Conservation (phyloP, 2,329 filamentous ascomycete genomes). For the Zarea fungicola region DNA sequence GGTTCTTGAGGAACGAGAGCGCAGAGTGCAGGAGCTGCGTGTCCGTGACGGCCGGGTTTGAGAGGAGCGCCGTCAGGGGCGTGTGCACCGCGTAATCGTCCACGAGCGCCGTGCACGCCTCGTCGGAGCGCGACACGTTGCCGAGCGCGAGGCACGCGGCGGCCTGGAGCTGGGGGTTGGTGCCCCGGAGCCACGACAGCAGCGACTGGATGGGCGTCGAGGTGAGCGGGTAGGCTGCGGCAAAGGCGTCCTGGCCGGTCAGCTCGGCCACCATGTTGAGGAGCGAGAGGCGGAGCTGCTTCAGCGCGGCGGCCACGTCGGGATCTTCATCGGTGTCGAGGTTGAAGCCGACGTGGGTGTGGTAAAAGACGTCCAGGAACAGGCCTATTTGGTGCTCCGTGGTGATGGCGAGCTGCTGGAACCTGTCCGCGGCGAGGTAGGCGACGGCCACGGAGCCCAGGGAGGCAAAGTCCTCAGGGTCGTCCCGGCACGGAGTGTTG, state of each 20-base stretch:
- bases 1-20: constrained; percentile 59
- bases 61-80: constrained; percentile 42
- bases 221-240: constrained; percentile 35
- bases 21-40: constrained; percentile 51
- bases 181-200: constrained; percentile 41
- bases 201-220: constrained; percentile 38
- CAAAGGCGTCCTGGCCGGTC: constrained; percentile 46
- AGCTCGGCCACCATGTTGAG: constrained; percentile 47
- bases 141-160: constrained; percentile 57
- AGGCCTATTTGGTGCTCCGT: constrained; percentile 32
- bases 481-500: constrained; percentile 33
- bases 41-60: constrained; percentile 34
- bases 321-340: constrained; percentile 38
- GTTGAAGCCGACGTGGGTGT: constrained; percentile 40
- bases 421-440: constrained; percentile 49
- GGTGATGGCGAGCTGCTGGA: constrained; percentile 45
- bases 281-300: constrained; percentile 44
- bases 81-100: constrained; percentile 33
- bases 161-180: constrained; percentile 41
- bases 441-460: constrained; percentile 47
- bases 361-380: constrained; percentile 44
- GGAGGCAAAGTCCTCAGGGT: constrained; percentile 50
- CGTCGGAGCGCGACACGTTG: constrained; percentile 57
- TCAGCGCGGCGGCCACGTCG: constrained; percentile 38
- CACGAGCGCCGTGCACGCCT: constrained; percentile 46